phyloP scores from a whole-genome alignment of 2,329 filamentous ascomycete species.

The Trichophyton mentagrophytes region DNA sequence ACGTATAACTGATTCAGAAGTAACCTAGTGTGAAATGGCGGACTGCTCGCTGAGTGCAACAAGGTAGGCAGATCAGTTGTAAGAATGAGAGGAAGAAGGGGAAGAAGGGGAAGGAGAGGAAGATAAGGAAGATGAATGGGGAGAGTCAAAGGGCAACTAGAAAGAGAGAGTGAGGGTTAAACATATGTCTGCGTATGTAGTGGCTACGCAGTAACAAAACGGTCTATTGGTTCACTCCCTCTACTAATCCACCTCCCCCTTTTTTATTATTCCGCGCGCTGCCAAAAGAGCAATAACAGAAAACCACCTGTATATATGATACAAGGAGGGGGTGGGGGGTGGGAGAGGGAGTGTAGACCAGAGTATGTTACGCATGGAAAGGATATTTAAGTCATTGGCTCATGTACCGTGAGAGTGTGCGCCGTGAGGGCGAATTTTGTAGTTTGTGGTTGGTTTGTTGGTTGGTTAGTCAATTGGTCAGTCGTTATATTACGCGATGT shows the following conservation, averaged over 20 bases:
- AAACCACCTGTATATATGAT: slow-evolving; percentile 6
- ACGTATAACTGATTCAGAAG: not conserved
- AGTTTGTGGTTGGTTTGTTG: not conserved
- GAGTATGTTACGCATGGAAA: not conserved
- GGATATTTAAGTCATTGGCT: not conserved
- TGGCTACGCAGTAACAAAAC: not conserved
- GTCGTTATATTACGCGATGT: slow-evolving; percentile 56
- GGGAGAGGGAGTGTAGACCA: not conserved
- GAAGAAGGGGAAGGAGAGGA: not conserved
- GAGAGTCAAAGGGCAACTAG: not conserved
- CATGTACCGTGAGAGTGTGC: not conserved
- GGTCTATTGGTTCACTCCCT: not conserved
- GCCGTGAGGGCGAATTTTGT: not conserved
- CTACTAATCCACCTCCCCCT: too few relatives aligned
- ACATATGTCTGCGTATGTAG: not conserved
- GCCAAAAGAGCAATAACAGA: slow-evolving; percentile 17
- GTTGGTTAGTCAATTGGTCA: not conserved
- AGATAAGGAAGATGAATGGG: not conserved
- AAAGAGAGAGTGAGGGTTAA: not conserved
- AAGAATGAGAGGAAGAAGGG: not conserved
- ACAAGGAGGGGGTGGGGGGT: not conserved
- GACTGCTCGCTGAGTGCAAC: not conserved
- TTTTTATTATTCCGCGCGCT: not conserved
- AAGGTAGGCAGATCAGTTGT: not conserved
- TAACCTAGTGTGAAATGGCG: not conserved